phyloP scores from a whole-genome alignment of 2,329 filamentous ascomycete genomes.

The Trichocomaceae sp. region DNA sequence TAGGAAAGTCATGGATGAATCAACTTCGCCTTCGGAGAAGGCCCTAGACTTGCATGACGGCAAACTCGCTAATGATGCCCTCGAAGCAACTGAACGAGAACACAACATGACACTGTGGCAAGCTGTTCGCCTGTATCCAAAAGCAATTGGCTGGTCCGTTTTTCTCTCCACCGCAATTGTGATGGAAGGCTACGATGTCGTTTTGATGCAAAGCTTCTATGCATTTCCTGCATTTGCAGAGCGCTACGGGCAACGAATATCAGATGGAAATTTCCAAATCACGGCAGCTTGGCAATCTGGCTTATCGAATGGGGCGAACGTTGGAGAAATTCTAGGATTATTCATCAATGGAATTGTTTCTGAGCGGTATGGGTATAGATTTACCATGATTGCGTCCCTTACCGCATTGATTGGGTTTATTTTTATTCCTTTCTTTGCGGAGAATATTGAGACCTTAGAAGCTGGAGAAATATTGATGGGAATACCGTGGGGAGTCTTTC shows the following conservation, averaged over 20 bases:
- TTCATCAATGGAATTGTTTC: conserved; percentile 47
- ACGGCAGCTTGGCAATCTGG: conserved; percentile 42
- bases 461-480: conserved; percentile 46
- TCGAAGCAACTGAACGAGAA: conserved; percentile 38
- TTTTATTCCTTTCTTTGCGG: conserved; percentile 47
- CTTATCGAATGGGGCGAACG: conserved; percentile 38
- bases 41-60: neutral
- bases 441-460: conserved; percentile 42
- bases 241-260: conserved; percentile 32
- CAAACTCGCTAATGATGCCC: conserved; percentile 33
- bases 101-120: conserved; percentile 66
- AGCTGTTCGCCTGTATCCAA: conserved; percentile 75
- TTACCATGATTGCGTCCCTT: conserved; percentile 45
- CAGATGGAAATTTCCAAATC: conserved; percentile 31
- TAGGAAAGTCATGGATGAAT: neutral
- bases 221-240: conserved; percentile 35
- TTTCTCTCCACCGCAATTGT: conserved; percentile 81
- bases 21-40: neutral
- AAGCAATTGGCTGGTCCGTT: conserved; percentile 76
- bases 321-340: conserved; percentile 45
- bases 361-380: conserved; percentile 47
- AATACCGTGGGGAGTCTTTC: conserved; percentile 48
- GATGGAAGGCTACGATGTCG: conserved; percentile 87
- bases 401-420: conserved; percentile 42
- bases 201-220: conserved; percentile 74